Evolutionary conservation across 148 eudicot genomes (phyloP).

Genomic region (Dysphania ambrosioides): DNA sequence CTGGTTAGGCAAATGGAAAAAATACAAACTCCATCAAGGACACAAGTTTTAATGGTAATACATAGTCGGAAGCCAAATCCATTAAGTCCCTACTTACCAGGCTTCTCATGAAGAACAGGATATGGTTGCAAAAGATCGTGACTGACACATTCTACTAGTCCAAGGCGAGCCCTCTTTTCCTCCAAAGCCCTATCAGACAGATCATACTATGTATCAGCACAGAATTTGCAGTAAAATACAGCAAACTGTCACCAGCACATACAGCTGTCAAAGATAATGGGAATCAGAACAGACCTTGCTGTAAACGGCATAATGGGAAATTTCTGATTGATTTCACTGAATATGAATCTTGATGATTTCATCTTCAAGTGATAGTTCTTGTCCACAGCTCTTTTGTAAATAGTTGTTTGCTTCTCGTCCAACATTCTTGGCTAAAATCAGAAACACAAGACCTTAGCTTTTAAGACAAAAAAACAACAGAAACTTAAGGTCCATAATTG

Average conservation of each 20-base stretch:
- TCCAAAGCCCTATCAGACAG: conserved; percentile 65
- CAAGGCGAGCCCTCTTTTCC: conserved; percentile 84
- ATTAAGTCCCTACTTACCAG: conserved; percentile 45
- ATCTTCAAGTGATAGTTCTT: conserved; percentile 78
- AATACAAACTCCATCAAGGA: no score
- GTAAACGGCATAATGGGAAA: conserved; percentile 91
- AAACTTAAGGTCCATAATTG: not conserved
- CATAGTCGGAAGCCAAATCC: no score
- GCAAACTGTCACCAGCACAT: no score
- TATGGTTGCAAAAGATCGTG: conserved; percentile 93
- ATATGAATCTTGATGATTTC: conserved; percentile 83
- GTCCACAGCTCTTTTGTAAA: conserved; percentile 87
- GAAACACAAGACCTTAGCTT: not conserved
- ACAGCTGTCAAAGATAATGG: not conserved
- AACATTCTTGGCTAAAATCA: conserved; percentile 68
- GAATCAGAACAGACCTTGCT: conserved; percentile 51
- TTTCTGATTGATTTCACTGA: conserved; percentile 81
- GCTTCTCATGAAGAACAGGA: conserved; percentile 92
- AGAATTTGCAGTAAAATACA: no score
- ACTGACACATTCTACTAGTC: conserved; percentile 85
- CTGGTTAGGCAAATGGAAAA: not conserved
- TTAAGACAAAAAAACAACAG: not conserved
- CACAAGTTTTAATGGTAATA: not conserved
- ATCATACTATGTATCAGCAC: not conserved
- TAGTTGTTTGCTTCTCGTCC: conserved; percentile 89